Conservation (phyloP, 2,329 filamentous ascomycete genomes). For the Aspergillus brunneoviolaceus region DNA sequence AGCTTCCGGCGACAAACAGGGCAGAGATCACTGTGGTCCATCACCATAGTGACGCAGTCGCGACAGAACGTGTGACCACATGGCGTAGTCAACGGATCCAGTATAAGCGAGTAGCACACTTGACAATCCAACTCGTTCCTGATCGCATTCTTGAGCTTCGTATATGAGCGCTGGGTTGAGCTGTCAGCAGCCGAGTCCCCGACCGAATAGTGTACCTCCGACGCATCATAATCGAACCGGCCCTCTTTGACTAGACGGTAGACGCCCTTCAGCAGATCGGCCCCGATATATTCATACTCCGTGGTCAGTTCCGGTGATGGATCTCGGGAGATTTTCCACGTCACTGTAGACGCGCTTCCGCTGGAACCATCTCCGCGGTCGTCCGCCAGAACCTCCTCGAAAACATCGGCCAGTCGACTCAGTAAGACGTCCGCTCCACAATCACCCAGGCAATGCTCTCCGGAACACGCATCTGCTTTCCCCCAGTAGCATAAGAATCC, state of each 20-base stretch:
- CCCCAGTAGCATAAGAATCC: slow-evolving; percentile 71
- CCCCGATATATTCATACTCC: slow-evolving; percentile 11
- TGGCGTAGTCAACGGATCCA: slow-evolving; percentile 78
- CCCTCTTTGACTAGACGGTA: slow-evolving; percentile 66
- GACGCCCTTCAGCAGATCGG: slow-evolving; percentile 56
- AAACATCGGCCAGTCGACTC: slow-evolving; percentile 65
- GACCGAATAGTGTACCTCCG: slow-evolving; percentile 54
- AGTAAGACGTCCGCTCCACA: slow-evolving; percentile 76
- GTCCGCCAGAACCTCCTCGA: slow-evolving; percentile 43
- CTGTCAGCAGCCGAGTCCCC: slow-evolving; percentile 2
- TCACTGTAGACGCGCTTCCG: slow-evolving; percentile 31
- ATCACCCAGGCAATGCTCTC: slow-evolving; percentile 73
- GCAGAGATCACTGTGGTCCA: slow-evolving; percentile 76
- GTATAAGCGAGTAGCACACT: slow-evolving; percentile 77
- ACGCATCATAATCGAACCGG: slow-evolving; percentile 53
- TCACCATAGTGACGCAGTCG: slow-evolving; percentile 70
- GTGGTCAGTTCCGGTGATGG: slow-evolving; percentile 53
- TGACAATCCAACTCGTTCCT: slow-evolving; percentile 80
- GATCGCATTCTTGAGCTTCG: slow-evolving; percentile 60
- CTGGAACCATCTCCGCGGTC: slow-evolving; percentile 1
- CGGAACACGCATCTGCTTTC: slow-evolving; percentile 52
- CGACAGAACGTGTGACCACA: slow-evolving; percentile 92
- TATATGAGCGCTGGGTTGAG: slow-evolving; percentile 52
- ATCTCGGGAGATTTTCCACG: slow-evolving; percentile 7
- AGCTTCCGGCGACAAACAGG: slow-evolving; percentile 74